A percentile compares a stretch with the other conserved stretches of the same genome.
phyloP scores from a whole-genome alignment of 306 rosid species.

The Biancaea sappan region DNA sequence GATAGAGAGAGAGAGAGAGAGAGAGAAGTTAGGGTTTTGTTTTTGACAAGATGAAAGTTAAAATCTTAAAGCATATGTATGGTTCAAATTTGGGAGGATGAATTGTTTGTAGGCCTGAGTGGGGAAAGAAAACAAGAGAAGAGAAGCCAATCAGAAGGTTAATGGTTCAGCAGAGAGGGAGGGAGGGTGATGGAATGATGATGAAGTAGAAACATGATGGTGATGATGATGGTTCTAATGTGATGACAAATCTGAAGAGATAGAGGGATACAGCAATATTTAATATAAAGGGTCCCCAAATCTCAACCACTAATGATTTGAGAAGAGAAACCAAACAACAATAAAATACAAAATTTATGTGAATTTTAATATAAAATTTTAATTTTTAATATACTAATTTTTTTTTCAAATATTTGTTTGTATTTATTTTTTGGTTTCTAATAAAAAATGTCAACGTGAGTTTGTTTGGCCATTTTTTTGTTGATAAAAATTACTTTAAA shows the following conservation, averaged over 20 bases:
- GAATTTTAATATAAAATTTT: too few species aligned
- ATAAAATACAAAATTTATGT: neutral
- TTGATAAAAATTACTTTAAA: too few species aligned
- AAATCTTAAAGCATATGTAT: constrained; percentile 28
- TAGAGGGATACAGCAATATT: neutral
- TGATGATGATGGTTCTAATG: constrained; percentile 48
- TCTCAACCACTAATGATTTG: constrained; percentile 49
- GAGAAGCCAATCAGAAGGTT: neutral
- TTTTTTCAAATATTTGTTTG: too few species aligned
- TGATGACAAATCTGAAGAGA: constrained; percentile 40
- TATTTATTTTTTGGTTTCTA: too few species aligned
- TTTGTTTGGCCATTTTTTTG: too few species aligned
- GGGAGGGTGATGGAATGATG: neutral
- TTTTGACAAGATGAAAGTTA: neutral
- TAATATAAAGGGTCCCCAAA: constrained; percentile 31
- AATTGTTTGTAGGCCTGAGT: constrained; percentile 27
- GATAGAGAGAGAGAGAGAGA: neutral
- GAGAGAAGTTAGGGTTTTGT: constrained; percentile 48
- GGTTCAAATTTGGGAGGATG: constrained; percentile 10
- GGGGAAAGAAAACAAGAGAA: constrained; percentile 3
- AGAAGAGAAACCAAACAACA: constrained; percentile 18
- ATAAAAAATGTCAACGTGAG: too few species aligned
- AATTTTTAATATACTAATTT: too few species aligned
- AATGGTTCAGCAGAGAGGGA: constrained; percentile 28
- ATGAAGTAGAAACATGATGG: constrained; percentile 1